Evolutionary conservation across 139 green algal genomes (phyloP).

Genomic region (Raphidocelis subcapitata): DNA sequence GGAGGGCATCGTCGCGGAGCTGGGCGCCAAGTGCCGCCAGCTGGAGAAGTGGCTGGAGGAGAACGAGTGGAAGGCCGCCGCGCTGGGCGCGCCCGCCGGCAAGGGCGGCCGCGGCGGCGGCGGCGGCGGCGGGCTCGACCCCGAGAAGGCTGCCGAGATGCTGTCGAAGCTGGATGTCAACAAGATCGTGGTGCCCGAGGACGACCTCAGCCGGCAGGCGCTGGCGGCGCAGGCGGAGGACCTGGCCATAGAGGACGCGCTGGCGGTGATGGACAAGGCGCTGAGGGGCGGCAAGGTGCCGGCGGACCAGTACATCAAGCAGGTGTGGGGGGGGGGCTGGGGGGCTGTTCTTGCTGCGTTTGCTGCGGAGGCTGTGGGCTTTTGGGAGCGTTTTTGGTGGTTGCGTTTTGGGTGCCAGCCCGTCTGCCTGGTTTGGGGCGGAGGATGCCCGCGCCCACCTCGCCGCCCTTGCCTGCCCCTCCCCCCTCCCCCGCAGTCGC

Average conservation of each 20-base stretch:
- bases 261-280: conserved; percentile 78
- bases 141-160: background rate
- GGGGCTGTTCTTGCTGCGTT: background rate
- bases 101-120: background rate
- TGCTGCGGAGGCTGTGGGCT: background rate
- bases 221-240: conserved; percentile 77
- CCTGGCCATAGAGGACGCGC: conserved; percentile 81
- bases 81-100: conserved; percentile 9
- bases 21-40: conserved; percentile 47
- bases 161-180: conserved; percentile 18
- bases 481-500: conserved; percentile 45
- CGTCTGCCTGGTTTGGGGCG: too few species aligned
- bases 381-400: background rate
- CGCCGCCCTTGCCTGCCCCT: too few species aligned
- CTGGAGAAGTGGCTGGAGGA: conserved; percentile 66
- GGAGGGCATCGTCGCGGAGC: conserved; percentile 61
- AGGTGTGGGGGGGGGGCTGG: too few species aligned
- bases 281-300: conserved; percentile 53
- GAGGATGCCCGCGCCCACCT: too few species aligned
- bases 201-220: conserved; percentile 70
- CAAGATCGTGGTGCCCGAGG: conserved; percentile 58
- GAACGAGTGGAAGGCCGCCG: conserved; percentile 59
- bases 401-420: too few species aligned
- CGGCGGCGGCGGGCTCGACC: background rate
- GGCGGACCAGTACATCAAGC: conserved; percentile 75